phyloP scores from a whole-genome alignment of 1,284 basidiomycete genomes.

The Thecaphora frezii region DNA sequence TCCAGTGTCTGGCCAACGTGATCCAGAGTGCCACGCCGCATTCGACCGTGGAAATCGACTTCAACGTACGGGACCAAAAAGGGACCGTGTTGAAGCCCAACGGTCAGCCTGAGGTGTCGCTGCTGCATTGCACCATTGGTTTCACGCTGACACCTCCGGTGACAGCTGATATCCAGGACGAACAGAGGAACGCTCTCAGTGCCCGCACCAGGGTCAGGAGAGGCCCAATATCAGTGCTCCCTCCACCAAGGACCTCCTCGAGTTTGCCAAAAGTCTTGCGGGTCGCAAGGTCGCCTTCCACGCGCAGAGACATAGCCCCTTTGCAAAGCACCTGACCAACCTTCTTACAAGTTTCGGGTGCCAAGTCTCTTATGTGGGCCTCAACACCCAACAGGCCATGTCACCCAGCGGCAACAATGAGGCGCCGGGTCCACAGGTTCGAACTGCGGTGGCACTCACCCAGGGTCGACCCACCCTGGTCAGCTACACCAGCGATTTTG shows the following conservation, averaged over 20 bases:
- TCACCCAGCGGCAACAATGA: slow-evolving; percentile 7
- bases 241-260: slow-evolving; percentile 18
- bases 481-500: slow-evolving; percentile 39
- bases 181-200: not conserved
- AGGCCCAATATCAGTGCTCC: slow-evolving; percentile 11
- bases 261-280: slow-evolving; percentile 11
- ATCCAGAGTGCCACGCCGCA: slow-evolving; percentile 19
- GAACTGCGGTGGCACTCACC: slow-evolving; percentile 40
- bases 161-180: not conserved
- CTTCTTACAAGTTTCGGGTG: slow-evolving; percentile 24
- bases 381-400: slow-evolving; percentile 16
- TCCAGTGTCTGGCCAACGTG: slow-evolving; percentile 21
- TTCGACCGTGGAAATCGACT: slow-evolving; percentile 3
- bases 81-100: not conserved
- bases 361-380: slow-evolving; percentile 24
- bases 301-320: slow-evolving; percentile 19
- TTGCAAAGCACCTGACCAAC: slow-evolving; percentile 18
- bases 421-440: slow-evolving; percentile 15
- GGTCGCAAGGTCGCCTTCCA: slow-evolving; percentile 40
- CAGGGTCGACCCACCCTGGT: slow-evolving; percentile 32
- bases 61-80: not conserved
- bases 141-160: not conserved
- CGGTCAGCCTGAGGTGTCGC: not conserved
- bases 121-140: not conserved
- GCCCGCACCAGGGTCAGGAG: slow-evolving; percentile 3